phyloP scores from a whole-genome alignment of 2,329 filamentous ascomycete species.

The Clarireedia sp. region DNA sequence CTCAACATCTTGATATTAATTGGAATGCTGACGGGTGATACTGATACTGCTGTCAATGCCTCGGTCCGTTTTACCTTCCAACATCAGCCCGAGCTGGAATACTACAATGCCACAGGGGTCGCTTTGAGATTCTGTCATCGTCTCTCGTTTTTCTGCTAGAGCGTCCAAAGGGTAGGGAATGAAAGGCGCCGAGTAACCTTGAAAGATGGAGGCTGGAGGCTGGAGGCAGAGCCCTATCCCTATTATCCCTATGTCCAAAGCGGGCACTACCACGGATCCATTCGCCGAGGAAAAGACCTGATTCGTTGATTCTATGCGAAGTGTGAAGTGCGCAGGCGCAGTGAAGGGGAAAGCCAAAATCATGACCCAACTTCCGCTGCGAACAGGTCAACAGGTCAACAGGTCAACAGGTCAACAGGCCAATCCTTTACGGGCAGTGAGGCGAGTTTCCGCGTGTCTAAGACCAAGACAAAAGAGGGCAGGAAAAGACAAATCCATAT shows the following conservation, averaged over 20 bases:
- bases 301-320: not conserved
- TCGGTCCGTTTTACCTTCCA: too few relatives aligned
- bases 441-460: not conserved
- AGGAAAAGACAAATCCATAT: too few relatives aligned
- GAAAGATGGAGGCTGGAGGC: slow-evolving; percentile 7
- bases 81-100: not conserved
- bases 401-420: not conserved
- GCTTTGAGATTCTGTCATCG: not conserved
- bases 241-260: slow-evolving; percentile 4
- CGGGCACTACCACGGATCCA: not conserved
- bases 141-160: not conserved
- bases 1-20: too few relatives aligned
- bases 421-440: not conserved
- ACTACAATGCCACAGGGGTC: not conserved
- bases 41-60: too few relatives aligned
- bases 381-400: too few relatives aligned
- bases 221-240: not conserved
- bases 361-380: too few relatives aligned
- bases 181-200: not conserved
- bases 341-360: too few relatives aligned
- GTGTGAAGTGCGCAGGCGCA: too few relatives aligned
- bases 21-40: too few relatives aligned
- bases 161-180: not conserved
- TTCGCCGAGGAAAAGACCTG: not conserved
- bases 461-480: too few relatives aligned